phyloP scores from a whole-genome alignment of 805 yeast species.

The Yarrowia bubula region DNA sequence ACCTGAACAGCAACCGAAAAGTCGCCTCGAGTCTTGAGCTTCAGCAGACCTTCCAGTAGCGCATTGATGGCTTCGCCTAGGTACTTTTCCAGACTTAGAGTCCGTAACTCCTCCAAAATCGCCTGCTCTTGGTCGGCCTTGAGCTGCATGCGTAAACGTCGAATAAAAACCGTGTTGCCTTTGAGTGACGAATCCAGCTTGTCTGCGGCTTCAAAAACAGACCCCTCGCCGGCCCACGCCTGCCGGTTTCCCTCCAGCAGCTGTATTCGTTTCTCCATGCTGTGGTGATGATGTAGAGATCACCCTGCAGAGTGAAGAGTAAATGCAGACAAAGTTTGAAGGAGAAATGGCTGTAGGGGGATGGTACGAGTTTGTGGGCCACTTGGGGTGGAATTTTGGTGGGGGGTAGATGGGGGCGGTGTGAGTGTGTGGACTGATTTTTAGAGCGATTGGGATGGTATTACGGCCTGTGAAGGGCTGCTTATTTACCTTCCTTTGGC shows the following conservation, averaged over 20 bases:
- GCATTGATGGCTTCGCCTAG: constrained; percentile 66
- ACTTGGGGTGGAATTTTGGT: too few relatives aligned
- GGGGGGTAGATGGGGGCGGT: too few relatives aligned
- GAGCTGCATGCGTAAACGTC: constrained; percentile 59
- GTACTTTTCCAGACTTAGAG: constrained; percentile 70
- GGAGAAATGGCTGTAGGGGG: too few relatives aligned
- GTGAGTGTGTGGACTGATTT: too few relatives aligned
- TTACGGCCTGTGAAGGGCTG: too few relatives aligned
- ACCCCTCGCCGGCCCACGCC: constrained; percentile 26
- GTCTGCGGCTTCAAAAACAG: constrained; percentile 30
- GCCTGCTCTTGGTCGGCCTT: constrained; percentile 50
- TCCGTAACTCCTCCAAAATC: constrained; percentile 58
- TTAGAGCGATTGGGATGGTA: too few relatives aligned
- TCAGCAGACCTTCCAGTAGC: constrained; percentile 58
- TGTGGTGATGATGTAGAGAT: constrained; percentile 1
- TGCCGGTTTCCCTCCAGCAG: constrained; percentile 14
- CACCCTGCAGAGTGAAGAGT: background rate
- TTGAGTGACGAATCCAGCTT: constrained; percentile 67
- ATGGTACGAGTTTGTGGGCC: too few relatives aligned
- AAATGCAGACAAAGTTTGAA: too few relatives aligned
- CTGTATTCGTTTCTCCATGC: constrained; percentile 24
- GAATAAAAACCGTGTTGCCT: constrained; percentile 74
- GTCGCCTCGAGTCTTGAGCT: constrained; percentile 55
- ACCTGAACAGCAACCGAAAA: constrained; percentile 63
- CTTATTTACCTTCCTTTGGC: too few relatives aligned